These are phyloP conservation scores for Schrenkiella parvula DNA, from an alignment of 345 rosid genomes.

Conservation along the genomic window DNA sequence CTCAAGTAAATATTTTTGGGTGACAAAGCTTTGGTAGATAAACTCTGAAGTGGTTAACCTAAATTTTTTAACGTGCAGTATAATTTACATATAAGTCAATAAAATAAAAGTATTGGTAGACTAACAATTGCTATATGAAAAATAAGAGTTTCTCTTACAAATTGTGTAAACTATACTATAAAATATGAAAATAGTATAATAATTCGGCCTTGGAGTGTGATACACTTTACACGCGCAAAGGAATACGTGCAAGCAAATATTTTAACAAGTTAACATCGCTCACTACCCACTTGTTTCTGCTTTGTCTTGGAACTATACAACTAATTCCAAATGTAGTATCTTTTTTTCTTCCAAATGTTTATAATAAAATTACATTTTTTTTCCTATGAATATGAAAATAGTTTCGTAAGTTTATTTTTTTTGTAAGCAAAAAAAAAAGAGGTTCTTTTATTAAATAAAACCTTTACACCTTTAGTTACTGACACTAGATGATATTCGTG, in stretches of 20 bases:
- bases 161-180: background rate
- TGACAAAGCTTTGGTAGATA: background rate
- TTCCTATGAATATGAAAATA: background rate
- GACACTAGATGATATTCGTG: too few species aligned
- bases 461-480: too few species aligned
- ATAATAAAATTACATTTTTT: background rate
- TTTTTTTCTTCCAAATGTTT: background rate
- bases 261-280: constrained; percentile 14
- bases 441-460: background rate
- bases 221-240: background rate
- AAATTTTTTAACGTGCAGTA: background rate
- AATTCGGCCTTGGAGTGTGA: constrained; percentile 6
- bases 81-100: background rate
- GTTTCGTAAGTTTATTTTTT: background rate
- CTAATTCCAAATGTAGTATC: background rate
- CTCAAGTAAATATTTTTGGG: background rate
- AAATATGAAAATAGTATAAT: background rate
- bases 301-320: background rate
- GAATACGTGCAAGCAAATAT: constrained; percentile 30
- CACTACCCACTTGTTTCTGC: constrained; percentile 27
- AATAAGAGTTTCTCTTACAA: background rate
- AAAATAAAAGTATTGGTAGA: background rate
- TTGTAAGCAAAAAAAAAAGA: too few species aligned
- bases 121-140: background rate
- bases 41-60: constrained; percentile 11